A percentile compares a stretch with the other conserved stretches of the same genome.
phyloP scores from a whole-genome alignment of 805 yeast species.

The Brettanomyces naardenensis region DNA sequence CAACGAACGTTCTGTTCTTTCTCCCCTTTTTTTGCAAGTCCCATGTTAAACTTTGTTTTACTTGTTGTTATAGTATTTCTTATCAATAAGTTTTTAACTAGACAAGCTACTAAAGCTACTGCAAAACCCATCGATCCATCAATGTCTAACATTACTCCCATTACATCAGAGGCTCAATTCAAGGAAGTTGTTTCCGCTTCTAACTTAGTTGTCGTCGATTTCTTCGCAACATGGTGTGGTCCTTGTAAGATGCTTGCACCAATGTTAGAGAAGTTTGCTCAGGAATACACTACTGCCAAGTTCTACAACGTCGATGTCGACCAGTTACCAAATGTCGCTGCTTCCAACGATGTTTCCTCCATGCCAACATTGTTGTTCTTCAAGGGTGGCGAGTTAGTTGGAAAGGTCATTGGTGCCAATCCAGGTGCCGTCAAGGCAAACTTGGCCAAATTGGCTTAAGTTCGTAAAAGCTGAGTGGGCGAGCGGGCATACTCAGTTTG shows the following conservation, averaged over 20 bases:
- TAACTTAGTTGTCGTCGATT: conserved; percentile 86
- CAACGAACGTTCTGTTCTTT: too few relatives aligned
- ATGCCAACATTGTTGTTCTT: conserved; percentile 65
- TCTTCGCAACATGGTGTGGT: conserved; percentile 98
- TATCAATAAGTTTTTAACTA: conserved; percentile 18
- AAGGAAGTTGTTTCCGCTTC: conserved; percentile 46
- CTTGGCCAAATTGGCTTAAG: conserved; percentile 17
- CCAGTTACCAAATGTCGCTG: conserved; percentile 68
- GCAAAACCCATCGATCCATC: conserved; percentile 4
- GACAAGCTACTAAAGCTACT: conserved; percentile 5
- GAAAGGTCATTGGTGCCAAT: conserved; percentile 85
- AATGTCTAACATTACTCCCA: conserved; percentile 28
- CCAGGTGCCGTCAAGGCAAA: conserved; percentile 74
- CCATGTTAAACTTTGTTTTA: conserved; percentile 20
- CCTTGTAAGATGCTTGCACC: conserved; percentile 99
- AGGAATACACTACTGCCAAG: conserved; percentile 55
- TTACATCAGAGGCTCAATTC: conserved; percentile 49
- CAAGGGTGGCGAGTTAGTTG: conserved; percentile 75
- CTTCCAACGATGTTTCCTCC: conserved; percentile 46
- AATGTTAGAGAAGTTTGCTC: conserved; percentile 72
- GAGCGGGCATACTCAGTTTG: too few relatives aligned
- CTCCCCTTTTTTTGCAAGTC: too few relatives aligned
- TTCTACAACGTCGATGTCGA: conserved; percentile 94
- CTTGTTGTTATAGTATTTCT: conserved; percentile 20
- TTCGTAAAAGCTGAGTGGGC: too few relatives aligned